Base-by-base conservation (phyloP, 495 filamentous ascomycete genomes). In the Lophiostoma macrostomum region DNA sequence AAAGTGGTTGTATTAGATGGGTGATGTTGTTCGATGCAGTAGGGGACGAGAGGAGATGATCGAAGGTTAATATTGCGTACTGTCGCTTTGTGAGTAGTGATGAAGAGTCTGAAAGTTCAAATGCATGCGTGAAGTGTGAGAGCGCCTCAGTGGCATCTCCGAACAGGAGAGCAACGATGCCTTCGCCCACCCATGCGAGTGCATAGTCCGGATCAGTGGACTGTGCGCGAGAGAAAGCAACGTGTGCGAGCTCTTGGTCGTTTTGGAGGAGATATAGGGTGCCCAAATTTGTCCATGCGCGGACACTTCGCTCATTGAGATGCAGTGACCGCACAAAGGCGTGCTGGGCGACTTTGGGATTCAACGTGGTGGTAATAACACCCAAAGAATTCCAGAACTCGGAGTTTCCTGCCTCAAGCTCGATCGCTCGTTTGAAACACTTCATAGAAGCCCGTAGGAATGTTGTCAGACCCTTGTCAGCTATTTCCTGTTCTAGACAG, bases 381-480 rank as follows among this genome's bases (percentile, higher is more conserved):
- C 91, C 93, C 18, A 99, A 79, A 2, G 93, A 82, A 67, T 96
- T 96, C 93, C 93, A 99, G 69, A 97, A 99, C 61, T 99, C 93
- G 0, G 90, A 74, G 64, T 97, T 99, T 24, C 90, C 87, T 5
- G 94, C 86, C 67, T 99, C 93, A 1, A 96, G 72, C 69, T 97
- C 94, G 63, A 99, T 97, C 3, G 94, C 87, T 43, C 88, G 78
- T 70, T 97, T 99, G 80, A 99, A 99, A 67, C 90, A 94, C 23
- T 86, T 80, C 44, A 97, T 84, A 19, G 91, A 78, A 19, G 89
- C 84, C 68, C 85, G 91, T 19, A 95, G 74, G 55, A 86, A 88
- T 47, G 75, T 83, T 13, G 77, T 80, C 47, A 79, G 73, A 51
- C 64, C 70, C 64, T 43, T 14, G 0, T 46, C 32, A 34, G 44